Evolutionary conservation across 495 filamentous ascomycete species (phyloP).

Genomic region (Xylaria telfairii): DNA sequence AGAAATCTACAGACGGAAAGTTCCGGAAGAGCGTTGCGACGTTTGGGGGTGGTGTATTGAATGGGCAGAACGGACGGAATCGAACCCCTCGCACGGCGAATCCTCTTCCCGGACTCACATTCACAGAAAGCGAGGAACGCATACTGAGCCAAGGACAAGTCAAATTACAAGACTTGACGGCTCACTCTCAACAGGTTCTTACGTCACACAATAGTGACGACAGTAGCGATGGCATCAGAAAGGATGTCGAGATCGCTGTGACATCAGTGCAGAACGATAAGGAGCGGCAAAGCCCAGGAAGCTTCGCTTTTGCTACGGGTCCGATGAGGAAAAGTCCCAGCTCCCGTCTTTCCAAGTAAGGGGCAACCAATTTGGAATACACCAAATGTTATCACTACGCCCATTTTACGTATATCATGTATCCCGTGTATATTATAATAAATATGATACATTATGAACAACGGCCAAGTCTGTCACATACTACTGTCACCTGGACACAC

Average conservation of each 20-base stretch:
- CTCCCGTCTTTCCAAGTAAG: not conserved
- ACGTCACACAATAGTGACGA: constrained; percentile 12
- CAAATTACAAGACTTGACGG: constrained; percentile 34
- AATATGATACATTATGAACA: too few species aligned
- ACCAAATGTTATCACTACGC: not conserved
- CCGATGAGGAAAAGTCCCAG: constrained; percentile 10
- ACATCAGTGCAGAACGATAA: constrained; percentile 10
- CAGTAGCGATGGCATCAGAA: constrained; percentile 17
- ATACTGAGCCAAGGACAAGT: constrained; percentile 42
- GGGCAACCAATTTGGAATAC: not conserved
- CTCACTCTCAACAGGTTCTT: not conserved
- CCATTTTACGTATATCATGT: not conserved
- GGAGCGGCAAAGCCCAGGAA: not conserved
- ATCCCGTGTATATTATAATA: not conserved
- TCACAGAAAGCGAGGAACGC: constrained; percentile 50
- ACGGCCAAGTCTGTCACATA: too few species aligned
- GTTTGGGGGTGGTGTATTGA: not conserved
- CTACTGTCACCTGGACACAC: too few species aligned
- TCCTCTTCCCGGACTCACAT: constrained; percentile 41
- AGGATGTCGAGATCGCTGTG: constrained; percentile 22
- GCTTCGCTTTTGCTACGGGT: constrained; percentile 7
- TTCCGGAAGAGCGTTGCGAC: constrained; percentile 5
- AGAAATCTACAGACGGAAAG: constrained; percentile 8
- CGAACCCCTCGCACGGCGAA: constrained; percentile 27
- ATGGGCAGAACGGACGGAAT: not conserved